A percentile compares a stretch with the other conserved stretches of the same genome.
phyloP scores from a whole-genome alignment of 106 monocot species.

The Dactylorhiza incarnata region DNA sequence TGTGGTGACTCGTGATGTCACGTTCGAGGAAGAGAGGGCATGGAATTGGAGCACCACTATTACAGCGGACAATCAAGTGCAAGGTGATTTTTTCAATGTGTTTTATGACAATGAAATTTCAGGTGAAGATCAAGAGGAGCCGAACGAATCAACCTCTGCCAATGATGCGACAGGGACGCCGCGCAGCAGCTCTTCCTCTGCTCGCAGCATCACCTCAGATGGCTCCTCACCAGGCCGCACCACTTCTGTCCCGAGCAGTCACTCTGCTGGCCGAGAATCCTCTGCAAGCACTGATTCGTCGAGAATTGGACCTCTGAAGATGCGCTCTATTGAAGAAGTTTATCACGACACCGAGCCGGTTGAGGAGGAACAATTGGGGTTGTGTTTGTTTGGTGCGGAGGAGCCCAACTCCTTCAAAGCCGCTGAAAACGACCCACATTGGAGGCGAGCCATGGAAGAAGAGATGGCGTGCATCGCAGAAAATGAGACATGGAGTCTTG shows the following conservation, averaged over 20 bases:
- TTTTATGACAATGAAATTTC: not conserved
- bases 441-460: not conserved
- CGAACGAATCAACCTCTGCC: not conserved
- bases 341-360: not conserved
- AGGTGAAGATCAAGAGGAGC: not conserved
- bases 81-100: too few species aligned
- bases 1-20: not conserved
- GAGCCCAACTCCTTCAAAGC: not conserved
- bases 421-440: not conserved
- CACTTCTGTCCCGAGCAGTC: too few species aligned
- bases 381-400: not conserved
- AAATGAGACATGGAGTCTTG: not conserved
- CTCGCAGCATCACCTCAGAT: not conserved
- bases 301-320: not conserved
- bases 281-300: too few species aligned
- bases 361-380: not conserved
- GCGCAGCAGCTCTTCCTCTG: not conserved
- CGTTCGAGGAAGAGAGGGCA: not conserved
- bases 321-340: not conserved
- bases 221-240: not conserved
- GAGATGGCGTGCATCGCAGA: not conserved
- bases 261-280: too few species aligned
- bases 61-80: not conserved
- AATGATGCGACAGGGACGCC: not conserved
- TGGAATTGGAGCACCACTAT: not conserved